Evolutionary conservation across 1,284 basidiomycete species (phyloP), one percentile per base, ranked within the genome.

Genomic region (Meira nashicola): DNA sequence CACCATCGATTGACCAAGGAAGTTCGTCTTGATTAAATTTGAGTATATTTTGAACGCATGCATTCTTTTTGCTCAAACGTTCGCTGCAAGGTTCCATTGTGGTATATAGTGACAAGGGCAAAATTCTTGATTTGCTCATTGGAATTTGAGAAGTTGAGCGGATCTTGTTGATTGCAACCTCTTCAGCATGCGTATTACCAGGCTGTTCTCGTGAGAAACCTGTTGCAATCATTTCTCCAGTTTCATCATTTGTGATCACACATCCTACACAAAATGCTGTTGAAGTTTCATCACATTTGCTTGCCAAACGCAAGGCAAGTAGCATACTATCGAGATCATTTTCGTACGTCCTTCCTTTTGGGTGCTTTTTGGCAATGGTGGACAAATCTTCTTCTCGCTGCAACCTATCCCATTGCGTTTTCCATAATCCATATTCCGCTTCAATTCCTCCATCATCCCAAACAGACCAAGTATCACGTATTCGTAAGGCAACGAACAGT

Each of bases 121-220:
- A 3, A 33, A 51, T 19, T 9, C 15, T 15, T 12, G 15, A 21
- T 21, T 11, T 40, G 15, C 10, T 14, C 17, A 5, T 15, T 15
- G 7, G 17, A 8, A 5, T 15, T 28, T 10, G 8, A 2, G 38
- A 19, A 28, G 50, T 25, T 28, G 41, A 33, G 15, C 25, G 17
- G 12, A 88, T 85, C 76, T 97, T 97, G 43, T 84, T 79, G 49
- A 98, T 81, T 0, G 94, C 93, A 76, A 94, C 95, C 21, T 93
- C 91, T 80, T 99, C 94, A 12, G 94, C 94, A 78, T 99, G 95
- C 1, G 94, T 97, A 79, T 97, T 98, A 54, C 93, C 94, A 1
- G 68, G 68, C 0, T 96, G 83, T 78, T 98, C 93, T 73, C 95
- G 84, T 39, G 92, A 96, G 80, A 87, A 94, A 25, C 93, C 93